Conservation (phyloP, 2,329 filamentous ascomycete species). For the Didymosphaeria variabile region DNA sequence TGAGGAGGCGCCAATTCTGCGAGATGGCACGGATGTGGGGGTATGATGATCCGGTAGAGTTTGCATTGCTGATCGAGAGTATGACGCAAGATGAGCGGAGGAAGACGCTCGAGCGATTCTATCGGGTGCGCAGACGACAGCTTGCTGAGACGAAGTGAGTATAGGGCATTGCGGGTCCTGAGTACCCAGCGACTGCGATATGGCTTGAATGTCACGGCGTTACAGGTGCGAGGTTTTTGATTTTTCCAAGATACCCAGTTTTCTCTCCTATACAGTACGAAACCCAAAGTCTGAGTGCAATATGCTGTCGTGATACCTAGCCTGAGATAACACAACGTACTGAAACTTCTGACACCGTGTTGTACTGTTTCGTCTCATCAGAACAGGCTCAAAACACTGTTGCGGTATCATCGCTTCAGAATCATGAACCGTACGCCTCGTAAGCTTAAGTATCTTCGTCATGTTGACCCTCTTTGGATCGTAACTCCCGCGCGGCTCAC, state of each 20-base stretch:
- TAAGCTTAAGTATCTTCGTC: too few species aligned
- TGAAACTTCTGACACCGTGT: background rate
- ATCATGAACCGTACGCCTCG: too few species aligned
- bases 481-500: too few species aligned
- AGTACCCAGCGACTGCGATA: background rate
- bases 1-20: conserved; percentile 85
- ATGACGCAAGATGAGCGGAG: conserved; percentile 87
- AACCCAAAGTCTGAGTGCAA: too few species aligned
- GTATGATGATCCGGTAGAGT: conserved; percentile 79
- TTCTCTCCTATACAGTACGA: background rate
- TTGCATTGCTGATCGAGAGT: conserved; percentile 87
- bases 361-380: too few species aligned
- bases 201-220: background rate
- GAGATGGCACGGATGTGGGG: conserved; percentile 85
- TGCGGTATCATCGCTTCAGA: background rate
- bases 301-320: background rate
- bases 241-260: background rate
- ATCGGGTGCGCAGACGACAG: conserved; percentile 69
- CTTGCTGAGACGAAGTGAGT: conserved; percentile 15
- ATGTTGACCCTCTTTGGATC: too few species aligned
- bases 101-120: conserved; percentile 82
- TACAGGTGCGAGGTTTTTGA: background rate
- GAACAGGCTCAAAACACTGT: background rate
- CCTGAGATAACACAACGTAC: too few species aligned
- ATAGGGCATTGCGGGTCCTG: background rate